These are phyloP conservation scores for Salix caprea DNA, from an alignment of 345 rosid genomes.

Conservation along the genomic window DNA sequence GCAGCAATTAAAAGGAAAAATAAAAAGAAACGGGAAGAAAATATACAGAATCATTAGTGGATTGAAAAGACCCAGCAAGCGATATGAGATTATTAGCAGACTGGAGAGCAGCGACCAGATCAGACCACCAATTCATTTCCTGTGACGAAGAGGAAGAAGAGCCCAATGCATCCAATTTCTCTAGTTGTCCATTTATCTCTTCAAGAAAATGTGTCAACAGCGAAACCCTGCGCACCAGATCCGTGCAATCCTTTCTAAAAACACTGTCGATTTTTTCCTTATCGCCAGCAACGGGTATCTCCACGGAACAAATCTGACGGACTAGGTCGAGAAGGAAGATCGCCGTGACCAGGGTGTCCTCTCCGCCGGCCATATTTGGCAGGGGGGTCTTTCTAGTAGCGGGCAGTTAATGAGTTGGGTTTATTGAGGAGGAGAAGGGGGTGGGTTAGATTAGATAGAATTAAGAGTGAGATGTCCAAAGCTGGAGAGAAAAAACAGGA, in stretches of 20 bases:
- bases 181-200: conserved; percentile 41
- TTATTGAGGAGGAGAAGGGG: not conserved
- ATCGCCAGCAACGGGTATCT: conserved; percentile 6
- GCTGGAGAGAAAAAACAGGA: not conserved
- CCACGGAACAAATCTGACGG: conserved; percentile 9
- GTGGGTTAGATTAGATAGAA: not conserved
- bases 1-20: not conserved
- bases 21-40: not conserved
- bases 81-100: conserved; percentile 57
- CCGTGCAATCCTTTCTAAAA: conserved; percentile 68
- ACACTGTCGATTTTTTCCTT: not conserved
- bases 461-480: conserved; percentile 2
- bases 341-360: not conserved
- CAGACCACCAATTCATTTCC: conserved; percentile 52
- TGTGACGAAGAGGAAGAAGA: conserved; percentile 23
- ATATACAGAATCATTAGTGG: conserved; percentile 57
- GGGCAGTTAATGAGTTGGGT: not conserved
- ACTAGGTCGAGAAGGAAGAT: conserved; percentile 20
- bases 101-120: conserved; percentile 51
- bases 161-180: conserved; percentile 9
- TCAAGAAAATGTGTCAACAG: conserved; percentile 72
- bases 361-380: not conserved
- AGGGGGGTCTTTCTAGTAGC: not conserved
- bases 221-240: conserved; percentile 73
- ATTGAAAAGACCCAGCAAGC: conserved; percentile 30